phyloP scores from a whole-genome alignment of 441 rosid species.

The Omphalea diandra region DNA sequence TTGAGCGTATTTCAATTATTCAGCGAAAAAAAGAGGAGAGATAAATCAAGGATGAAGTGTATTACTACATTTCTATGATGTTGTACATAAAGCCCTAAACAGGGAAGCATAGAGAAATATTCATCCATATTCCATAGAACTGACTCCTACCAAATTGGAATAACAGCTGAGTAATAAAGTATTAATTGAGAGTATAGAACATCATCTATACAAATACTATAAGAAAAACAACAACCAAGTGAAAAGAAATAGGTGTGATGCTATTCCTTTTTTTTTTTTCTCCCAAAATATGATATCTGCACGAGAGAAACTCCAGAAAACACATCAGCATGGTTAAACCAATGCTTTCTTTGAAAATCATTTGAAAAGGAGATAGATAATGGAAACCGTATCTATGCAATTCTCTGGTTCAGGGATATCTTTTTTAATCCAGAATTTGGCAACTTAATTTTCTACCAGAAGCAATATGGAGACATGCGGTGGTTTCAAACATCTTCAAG shows the following conservation, averaged over 20 bases:
- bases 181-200: neutral
- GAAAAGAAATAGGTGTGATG: neutral
- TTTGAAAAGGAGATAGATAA: neutral
- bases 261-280: neutral
- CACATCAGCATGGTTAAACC: neutral
- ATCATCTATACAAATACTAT: neutral
- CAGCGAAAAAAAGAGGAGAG: neutral
- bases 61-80: too few relatives aligned
- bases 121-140: neutral
- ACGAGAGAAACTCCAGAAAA: neutral
- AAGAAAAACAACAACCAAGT: neutral
- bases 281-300: neutral
- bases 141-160: neutral
- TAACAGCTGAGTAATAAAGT: neutral
- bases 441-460: neutral
- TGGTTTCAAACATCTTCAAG: slow-evolving; percentile 2
- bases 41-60: neutral
- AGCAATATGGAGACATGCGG: neutral
- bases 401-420: neutral
- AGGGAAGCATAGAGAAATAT: too few relatives aligned
- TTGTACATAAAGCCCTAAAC: too few relatives aligned
- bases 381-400: neutral
- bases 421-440: neutral
- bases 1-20: neutral
- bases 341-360: neutral